Evolutionary conservation across 1,284 basidiomycete species (phyloP), one percentile per base, ranked within the genome.

Genomic region (Naganishia sp.): DNA sequence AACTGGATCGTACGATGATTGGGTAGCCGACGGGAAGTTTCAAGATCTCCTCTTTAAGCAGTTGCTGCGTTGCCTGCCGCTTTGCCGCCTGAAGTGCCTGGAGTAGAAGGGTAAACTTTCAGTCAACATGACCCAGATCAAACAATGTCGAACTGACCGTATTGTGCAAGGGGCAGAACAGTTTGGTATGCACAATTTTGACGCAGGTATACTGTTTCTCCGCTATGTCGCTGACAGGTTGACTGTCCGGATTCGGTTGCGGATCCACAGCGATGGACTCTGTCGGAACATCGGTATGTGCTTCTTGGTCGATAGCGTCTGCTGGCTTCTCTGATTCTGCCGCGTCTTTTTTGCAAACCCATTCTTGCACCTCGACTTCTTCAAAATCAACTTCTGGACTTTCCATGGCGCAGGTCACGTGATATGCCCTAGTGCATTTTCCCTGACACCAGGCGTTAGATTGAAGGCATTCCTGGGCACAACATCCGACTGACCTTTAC

Each of bases 381-480:
- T 79, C 79, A 73, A 88, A 90, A 17, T 85, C 80, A 51, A 90
- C 83, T 13, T 86, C 81, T 6, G 78, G 77, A 0, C 85, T 85
- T 28, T 86, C 84, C 32, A 82, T 81, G 0, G 95, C 95, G 77
- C 95, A 99, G 2, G 88, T 90, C 32, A 96, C 88, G 75, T 99
- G 95, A 79, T 91, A 96, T 0, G 95, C 92, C 72, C 90, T 91
- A 1, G 90, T 84, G 75, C 95, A 96, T 80, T 92, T 94, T 67
- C 92, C 77, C 73, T 77, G 52, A 15, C 7, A 28, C 15, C 25
- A 13, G 9, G 21, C 13, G 21, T 18, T 15, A 32, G 18, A 41
- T 15, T 1, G 21, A 6, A 32, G 31, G 25, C 41, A n/a, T 23
- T n/a, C 9, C 23, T 11, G 41, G 1, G 28, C 28, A 28, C 28